phyloP scores from a whole-genome alignment of 2,329 filamentous ascomycete genomes.

The Pyricularia sp. region DNA sequence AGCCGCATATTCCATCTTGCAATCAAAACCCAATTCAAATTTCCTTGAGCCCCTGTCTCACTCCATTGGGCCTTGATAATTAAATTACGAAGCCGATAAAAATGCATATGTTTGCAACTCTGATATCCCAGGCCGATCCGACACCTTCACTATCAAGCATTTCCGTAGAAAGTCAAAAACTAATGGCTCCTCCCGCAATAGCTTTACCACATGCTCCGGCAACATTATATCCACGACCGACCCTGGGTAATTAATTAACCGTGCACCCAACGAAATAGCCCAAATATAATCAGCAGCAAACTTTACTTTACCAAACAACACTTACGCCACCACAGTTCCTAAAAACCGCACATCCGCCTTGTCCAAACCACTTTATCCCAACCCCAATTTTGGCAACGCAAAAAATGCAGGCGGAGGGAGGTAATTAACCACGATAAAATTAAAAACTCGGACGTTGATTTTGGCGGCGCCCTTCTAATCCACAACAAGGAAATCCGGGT shows the following conservation, averaged over 20 bases:
- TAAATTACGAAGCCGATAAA: background rate
- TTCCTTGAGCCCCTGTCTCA: background rate
- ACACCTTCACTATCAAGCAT: background rate
- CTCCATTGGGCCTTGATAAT: background rate
- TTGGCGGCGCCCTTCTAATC: background rate
- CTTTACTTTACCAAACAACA: background rate
- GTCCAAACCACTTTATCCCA: background rate
- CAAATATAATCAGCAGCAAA: background rate
- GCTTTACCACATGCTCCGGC: background rate
- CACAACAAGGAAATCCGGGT: background rate
- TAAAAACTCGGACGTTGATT: background rate
- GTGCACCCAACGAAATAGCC: background rate
- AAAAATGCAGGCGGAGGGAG: background rate
- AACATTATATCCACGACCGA: background rate
- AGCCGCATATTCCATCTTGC: too few relatives aligned
- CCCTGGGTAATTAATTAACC: background rate
- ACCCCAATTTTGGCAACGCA: background rate
- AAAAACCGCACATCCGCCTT: background rate
- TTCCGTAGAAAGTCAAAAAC: background rate
- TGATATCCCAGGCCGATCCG: background rate
- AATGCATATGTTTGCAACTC: background rate
- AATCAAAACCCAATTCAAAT: background rate
- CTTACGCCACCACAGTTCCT: background rate
- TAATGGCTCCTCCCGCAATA: background rate
- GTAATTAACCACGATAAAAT: background rate